phyloP scores from a whole-genome alignment of 805 yeast species.

The Schwanniomyces occidentalis region DNA sequence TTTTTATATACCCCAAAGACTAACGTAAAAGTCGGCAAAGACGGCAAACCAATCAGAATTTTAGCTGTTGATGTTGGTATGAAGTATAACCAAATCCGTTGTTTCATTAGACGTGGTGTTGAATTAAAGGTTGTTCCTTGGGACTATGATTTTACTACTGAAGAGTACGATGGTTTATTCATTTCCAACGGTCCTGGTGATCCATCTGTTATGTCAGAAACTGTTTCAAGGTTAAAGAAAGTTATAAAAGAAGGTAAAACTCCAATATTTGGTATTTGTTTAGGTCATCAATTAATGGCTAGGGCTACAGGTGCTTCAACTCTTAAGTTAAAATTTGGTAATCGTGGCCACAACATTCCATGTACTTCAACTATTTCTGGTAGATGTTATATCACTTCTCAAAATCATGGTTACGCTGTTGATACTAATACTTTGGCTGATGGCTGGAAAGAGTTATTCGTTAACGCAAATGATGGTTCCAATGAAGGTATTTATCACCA shows the following conservation, averaged over 20 bases:
- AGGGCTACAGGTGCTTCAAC: constrained; percentile 96
- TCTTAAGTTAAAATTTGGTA: constrained; percentile 90
- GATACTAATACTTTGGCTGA: constrained; percentile 69
- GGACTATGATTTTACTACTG: constrained; percentile 81
- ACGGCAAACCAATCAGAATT: constrained; percentile 79
- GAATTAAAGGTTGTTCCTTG: constrained; percentile 95
- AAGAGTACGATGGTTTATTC: constrained; percentile 91
- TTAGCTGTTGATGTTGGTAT: constrained; percentile 96
- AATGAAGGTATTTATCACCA: constrained; percentile 97
- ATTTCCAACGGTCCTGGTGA: constrained; percentile 99
- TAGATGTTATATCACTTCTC: constrained; percentile 97
- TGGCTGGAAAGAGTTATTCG: constrained; percentile 94
- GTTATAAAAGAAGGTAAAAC: constrained; percentile 68
- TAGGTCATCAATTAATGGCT: constrained; percentile 96
- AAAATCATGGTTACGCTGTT: constrained; percentile 98
- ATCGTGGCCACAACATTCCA: constrained; percentile 99
- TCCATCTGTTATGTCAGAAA: constrained; percentile 78
- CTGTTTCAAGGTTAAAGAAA: constrained; percentile 58
- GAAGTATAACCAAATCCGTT: constrained; percentile 96
- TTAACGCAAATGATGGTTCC: constrained; percentile 94
- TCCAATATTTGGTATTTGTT: constrained; percentile 96
- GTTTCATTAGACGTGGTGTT: constrained; percentile 94
- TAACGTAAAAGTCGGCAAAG: constrained; percentile 51
- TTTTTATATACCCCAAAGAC: constrained; percentile 71
- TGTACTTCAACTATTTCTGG: constrained; percentile 89